Conservation (phyloP, 345 rosid genomes). For the Arabis hirsuta region DNA sequence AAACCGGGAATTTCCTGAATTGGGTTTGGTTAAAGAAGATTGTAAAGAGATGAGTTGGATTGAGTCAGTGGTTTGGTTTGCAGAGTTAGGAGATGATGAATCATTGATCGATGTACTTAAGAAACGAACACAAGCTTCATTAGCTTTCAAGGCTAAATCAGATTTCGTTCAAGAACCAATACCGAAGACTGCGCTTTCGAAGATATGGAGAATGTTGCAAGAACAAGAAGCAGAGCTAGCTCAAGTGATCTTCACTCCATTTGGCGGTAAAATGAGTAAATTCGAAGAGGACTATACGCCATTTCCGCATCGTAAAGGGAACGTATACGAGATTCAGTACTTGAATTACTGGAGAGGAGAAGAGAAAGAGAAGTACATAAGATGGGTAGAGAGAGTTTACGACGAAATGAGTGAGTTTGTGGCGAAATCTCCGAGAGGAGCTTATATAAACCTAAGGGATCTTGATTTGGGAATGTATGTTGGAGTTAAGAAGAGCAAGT, state of each 20-base stretch:
- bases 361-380: conserved; percentile 38
- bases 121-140: conserved; percentile 21
- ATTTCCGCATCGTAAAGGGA: conserved; percentile 61
- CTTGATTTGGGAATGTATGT: conserved; percentile 51
- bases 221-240: conserved; percentile 44
- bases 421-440: conserved; percentile 58
- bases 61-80: conserved; percentile 48
- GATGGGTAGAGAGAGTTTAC: conserved; percentile 46
- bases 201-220: conserved; percentile 50
- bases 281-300: conserved; percentile 46
- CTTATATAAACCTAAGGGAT: conserved; percentile 58
- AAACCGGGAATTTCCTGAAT: conserved; percentile 46
- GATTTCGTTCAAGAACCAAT: conserved; percentile 62
- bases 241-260: conserved; percentile 54
- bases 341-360: conserved; percentile 51
- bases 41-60: conserved; percentile 57
- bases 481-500: conserved; percentile 26
- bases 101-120: conserved; percentile 40
- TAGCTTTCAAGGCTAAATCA: conserved; percentile 59
- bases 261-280: conserved; percentile 71
- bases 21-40: conserved; percentile 45
- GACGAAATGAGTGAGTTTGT: conserved; percentile 57
- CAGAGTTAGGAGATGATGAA: conserved; percentile 43
- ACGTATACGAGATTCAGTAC: conserved; percentile 61
- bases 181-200: conserved; percentile 28